Base-by-base conservation (phyloP, 495 filamentous ascomycete genomes). In the Podospora fimiseda region DNA sequence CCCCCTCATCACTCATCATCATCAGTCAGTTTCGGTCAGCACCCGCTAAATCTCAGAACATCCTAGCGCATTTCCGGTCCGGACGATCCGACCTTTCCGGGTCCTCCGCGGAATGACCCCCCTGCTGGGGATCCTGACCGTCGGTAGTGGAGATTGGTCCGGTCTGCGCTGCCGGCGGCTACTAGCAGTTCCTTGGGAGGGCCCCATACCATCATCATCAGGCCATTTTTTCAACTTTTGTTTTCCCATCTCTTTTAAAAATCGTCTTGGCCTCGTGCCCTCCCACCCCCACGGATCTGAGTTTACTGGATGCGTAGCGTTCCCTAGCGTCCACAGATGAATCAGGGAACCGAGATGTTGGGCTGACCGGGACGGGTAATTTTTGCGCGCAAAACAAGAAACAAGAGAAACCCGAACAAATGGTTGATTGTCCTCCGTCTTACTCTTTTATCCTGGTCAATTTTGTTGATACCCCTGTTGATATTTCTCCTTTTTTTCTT, bases 61-160 rank as follows among this genome's bases (percentile, higher is more conserved):
- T 9, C 11, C n/a, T 24, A 36, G 52, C 47, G 56, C 50, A 47
- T 55, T 52, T 49, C 52, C 59, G 59, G 54, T 48, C 48, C 50
- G 46, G 53, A 16, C 48, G 47, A 64, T 60, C 60, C 60, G 62
- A 40, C 53, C 57, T 57, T 51, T 60, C 62, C 62, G 56, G 51
- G 36, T 23, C 33, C 55, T 52, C 46, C 41, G 51, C 53, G 59
- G 53, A 33, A 5, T 24, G 30, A 36, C 24, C 48, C 51, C 60
- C 59, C 48, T 47, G 39, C 23, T 33, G 38, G 52, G 42, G 30
- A 59, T 51, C 51, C 48, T 47, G 47, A 16, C 51, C 56, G 51
- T 51, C 42, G 43, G 42, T 27, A 22, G 37, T 47, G 47, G 56
- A 48, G 51, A 59, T 60, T 56, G 49, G 50, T 48, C 49, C 43